phyloP scores from a whole-genome alignment of 2,329 filamentous ascomycete species.

The Epichloe baconii region DNA sequence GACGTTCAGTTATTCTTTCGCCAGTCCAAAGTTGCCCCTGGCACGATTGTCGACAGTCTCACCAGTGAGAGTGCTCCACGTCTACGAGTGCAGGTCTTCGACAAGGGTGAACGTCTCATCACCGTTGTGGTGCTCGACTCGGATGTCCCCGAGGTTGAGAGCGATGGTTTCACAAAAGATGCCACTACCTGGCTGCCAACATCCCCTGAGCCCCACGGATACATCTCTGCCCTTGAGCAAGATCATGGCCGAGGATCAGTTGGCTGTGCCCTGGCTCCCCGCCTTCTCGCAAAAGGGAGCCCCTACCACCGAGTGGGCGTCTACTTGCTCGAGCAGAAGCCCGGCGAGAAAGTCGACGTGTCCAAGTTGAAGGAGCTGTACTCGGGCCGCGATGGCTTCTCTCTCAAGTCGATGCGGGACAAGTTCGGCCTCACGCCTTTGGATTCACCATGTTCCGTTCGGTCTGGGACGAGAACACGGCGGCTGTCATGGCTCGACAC shows the following conservation, averaged over 20 bases:
- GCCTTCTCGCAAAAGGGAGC: constrained; percentile 81
- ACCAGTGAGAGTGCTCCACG: constrained; percentile 62
- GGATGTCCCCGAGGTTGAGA: constrained; percentile 71
- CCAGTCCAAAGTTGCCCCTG: constrained; percentile 55
- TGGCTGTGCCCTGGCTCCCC: constrained; percentile 70
- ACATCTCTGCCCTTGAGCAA: constrained; percentile 52
- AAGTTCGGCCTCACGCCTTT: constrained; percentile 58
- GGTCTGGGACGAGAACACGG: constrained; percentile 78
- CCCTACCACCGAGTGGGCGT: constrained; percentile 79
- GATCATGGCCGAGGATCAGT: constrained; percentile 47
- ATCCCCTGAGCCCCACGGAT: constrained; percentile 37
- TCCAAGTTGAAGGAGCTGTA: constrained; percentile 41
- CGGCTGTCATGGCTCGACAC: constrained; percentile 72
- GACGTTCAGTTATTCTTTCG: constrained; percentile 77
- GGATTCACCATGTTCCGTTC: constrained; percentile 82
- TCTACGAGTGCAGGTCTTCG: constrained; percentile 74
- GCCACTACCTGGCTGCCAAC: constrained; percentile 73
- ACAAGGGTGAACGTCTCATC: constrained; percentile 67
- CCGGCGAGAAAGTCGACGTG: constrained; percentile 44
- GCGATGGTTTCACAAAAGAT: constrained; percentile 65
- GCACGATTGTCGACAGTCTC: constrained; percentile 62
- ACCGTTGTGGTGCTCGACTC: constrained; percentile 78
- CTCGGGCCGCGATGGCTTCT: constrained; percentile 52
- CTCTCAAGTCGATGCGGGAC: constrained; percentile 59
- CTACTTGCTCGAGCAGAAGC: constrained; percentile 69